Conservation (phyloP, 2,329 filamentous ascomycete species). For the Pezicula carpinea region DNA sequence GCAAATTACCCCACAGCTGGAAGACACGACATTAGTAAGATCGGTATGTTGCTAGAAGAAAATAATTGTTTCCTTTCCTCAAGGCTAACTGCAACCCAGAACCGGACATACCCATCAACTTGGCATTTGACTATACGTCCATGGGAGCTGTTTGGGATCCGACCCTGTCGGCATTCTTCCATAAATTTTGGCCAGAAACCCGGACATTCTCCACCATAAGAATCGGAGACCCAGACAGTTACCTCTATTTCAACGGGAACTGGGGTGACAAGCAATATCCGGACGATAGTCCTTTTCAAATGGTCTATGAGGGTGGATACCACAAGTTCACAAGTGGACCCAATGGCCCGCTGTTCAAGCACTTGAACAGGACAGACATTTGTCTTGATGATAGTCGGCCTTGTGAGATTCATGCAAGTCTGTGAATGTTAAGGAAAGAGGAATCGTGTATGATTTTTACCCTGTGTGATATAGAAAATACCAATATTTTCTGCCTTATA, state of each 20-base stretch:
- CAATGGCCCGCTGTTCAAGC: constrained; percentile 54
- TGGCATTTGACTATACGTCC: constrained; percentile 52
- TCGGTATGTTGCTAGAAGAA: constrained; percentile 60
- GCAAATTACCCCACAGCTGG: constrained; percentile 66
- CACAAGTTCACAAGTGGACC: constrained; percentile 50
- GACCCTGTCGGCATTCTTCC: constrained; percentile 46
- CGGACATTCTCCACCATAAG: constrained; percentile 44
- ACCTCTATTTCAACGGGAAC: constrained; percentile 81
- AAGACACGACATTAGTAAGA: constrained; percentile 57
- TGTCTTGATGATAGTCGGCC: constrained; percentile 6
- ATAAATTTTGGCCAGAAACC: constrained; percentile 41
- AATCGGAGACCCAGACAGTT: constrained; percentile 69
- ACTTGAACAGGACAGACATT: constrained; percentile 39
- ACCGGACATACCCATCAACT: constrained; percentile 43
- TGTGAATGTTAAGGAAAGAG: neutral
- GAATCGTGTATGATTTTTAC: no score
- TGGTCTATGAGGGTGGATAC: constrained; percentile 32
- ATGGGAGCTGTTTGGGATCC: constrained; percentile 68
- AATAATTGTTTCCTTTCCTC: constrained; percentile 54
- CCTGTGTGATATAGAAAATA: no score
- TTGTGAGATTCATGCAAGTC: neutral
- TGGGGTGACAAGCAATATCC: constrained; percentile 92
- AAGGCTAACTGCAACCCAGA: constrained; percentile 23
- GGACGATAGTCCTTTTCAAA: constrained; percentile 33
- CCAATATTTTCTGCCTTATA: no score